These are phyloP conservation scores for Phytophthora cactorum DNA, from an alignment of 352 stramenopile genomes.

Conservation along the genomic window DNA sequence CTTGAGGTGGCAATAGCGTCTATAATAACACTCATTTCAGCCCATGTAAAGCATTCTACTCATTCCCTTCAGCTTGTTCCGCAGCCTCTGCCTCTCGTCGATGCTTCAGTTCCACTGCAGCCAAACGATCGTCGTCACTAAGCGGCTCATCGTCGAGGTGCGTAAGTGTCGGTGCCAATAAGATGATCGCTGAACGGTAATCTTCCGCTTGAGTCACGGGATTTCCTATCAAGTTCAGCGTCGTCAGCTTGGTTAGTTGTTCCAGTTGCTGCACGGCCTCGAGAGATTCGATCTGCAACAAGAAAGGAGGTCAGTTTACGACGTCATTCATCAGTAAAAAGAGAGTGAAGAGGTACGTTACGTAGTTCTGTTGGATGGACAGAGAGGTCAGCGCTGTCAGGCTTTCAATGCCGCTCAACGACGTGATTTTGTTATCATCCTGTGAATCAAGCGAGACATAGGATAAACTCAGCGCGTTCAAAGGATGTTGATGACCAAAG, in stretches of 20 bases:
- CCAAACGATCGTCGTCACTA: conserved; percentile 68
- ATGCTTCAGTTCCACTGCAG: conserved; percentile 63
- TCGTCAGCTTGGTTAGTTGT: conserved; percentile 44
- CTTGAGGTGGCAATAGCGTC: conserved; percentile 43
- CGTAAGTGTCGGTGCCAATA: conserved; percentile 56
- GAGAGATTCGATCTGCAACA: conserved; percentile 55
- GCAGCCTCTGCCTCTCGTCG: conserved; percentile 43
- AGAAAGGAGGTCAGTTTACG: background rate
- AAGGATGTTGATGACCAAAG: background rate
- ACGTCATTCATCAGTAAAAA: background rate
- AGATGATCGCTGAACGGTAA: conserved; percentile 60
- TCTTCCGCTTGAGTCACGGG: conserved; percentile 59
- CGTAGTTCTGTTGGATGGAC: conserved; percentile 67
- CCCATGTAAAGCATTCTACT: conserved; percentile 19
- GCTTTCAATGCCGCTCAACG: conserved; percentile 57
- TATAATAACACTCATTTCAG: conserved; percentile 55
- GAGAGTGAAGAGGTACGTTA: conserved; percentile 9
- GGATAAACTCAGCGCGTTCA: background rate
- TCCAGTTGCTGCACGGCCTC: conserved; percentile 55
- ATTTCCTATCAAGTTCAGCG: conserved; percentile 62
- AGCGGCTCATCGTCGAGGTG: conserved; percentile 67
- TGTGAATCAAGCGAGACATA: conserved; percentile 13
- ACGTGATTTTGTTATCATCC: conserved; percentile 77
- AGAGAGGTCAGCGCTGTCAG: conserved; percentile 52
- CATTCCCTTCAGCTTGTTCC: conserved; percentile 31